Evolutionary conservation across 805 yeast species (phyloP).

Genomic region (Kuraishia hungarica): DNA sequence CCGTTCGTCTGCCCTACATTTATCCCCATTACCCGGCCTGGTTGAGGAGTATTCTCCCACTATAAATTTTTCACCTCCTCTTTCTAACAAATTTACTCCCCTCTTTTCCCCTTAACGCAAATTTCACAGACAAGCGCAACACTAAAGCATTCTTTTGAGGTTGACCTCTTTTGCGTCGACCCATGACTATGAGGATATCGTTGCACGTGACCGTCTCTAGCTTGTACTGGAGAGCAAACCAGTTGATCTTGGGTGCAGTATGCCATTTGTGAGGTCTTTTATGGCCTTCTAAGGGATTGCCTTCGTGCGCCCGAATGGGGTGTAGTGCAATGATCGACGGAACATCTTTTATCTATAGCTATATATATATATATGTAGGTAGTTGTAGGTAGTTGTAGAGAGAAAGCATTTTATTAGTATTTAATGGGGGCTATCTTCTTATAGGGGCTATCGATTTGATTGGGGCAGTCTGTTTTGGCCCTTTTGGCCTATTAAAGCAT

Average conservation of each 20-base stretch:
- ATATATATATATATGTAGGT: neutral
- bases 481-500: no score
- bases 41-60: neutral
- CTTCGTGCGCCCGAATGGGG: conserved; percentile 7
- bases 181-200: conserved; percentile 4
- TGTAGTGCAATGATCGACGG: conserved; percentile 4
- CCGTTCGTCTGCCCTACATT: no score
- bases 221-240: conserved; percentile 4
- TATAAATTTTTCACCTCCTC: neutral
- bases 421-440: no score
- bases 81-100: neutral
- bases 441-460: no score
- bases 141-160: conserved; percentile 3
- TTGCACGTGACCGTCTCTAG: conserved; percentile 1
- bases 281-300: conserved; percentile 3
- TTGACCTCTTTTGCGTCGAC: conserved; percentile 2
- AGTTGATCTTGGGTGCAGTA: conserved; percentile 6
- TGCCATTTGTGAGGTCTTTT: conserved; percentile 3
- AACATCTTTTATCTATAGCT: neutral
- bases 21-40: no score
- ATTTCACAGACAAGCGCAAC: conserved; percentile 4
- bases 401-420: no score
- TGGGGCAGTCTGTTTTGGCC: no score
- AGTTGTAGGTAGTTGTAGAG: no score
- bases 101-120: conserved; percentile 1